Evolutionary conservation across 2,329 filamentous ascomycete species (phyloP).

Genomic region (Amauroascus verrucosus): DNA sequence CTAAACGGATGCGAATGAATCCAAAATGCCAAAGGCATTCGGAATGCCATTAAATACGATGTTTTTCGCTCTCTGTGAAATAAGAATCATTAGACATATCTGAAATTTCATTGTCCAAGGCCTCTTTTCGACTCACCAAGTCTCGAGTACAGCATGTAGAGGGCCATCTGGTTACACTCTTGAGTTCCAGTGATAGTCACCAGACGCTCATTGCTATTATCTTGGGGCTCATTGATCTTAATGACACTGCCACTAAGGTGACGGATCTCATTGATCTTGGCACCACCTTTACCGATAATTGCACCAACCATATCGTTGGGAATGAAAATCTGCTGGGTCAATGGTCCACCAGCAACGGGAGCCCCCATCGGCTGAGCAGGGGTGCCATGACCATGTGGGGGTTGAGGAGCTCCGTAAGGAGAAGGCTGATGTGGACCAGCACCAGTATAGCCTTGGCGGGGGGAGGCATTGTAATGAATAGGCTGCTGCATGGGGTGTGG

Average conservation of each 20-base stretch:
- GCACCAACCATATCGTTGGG: conserved; percentile 99
- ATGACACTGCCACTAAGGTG: conserved; percentile 96
- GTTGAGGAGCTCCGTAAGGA: conserved; percentile 55
- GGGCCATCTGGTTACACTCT: conserved; percentile 98
- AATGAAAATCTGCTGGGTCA: conserved; percentile 98
- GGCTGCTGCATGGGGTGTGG: conserved; percentile 51
- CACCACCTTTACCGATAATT: conserved; percentile 96
- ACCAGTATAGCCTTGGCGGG: conserved; percentile 65
- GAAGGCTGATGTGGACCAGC: conserved; percentile 69
- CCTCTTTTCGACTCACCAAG: conserved; percentile 56
- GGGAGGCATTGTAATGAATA: conserved; percentile 70
- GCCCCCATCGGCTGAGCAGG: conserved; percentile 61
- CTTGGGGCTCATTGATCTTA: conserved; percentile 98
- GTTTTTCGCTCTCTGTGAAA: conserved; percentile 60
- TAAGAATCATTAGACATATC: conserved; percentile 3
- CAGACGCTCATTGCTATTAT: conserved; percentile 95
- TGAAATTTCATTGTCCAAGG: background rate
- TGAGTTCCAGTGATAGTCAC: conserved; percentile 96
- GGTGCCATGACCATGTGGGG: conserved; percentile 50
- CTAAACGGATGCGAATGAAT: background rate
- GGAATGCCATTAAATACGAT: conserved; percentile 47
- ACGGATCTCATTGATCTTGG: conserved; percentile 98
- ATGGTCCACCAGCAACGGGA: conserved; percentile 65
- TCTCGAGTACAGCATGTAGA: conserved; percentile 97
- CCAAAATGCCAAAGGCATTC: background rate